phyloP scores from a whole-genome alignment of 345 rosid species.

The Firmiana major region DNA sequence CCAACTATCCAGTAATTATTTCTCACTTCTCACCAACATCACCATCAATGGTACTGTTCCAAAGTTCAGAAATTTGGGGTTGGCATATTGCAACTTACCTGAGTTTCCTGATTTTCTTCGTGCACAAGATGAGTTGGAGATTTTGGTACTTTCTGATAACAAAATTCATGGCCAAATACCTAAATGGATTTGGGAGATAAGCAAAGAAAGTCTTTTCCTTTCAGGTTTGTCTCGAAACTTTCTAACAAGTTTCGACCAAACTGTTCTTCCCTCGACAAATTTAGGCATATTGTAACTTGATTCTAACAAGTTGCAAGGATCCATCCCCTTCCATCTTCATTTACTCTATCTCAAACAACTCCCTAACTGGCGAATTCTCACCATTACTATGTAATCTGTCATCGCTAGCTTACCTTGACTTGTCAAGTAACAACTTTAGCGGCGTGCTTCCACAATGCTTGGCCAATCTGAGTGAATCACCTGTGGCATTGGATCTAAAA shows the following conservation, averaged over 20 bases:
- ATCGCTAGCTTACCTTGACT: background rate
- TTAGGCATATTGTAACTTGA: background rate
- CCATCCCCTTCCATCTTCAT: fast-evolving
- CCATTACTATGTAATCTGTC: conserved; percentile 5
- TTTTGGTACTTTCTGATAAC: conserved; percentile 14
- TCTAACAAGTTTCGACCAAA: conserved; percentile 15
- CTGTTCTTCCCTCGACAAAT: background rate
- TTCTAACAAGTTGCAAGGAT: background rate
- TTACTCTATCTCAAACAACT: conserved; percentile 23
- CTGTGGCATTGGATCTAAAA: background rate
- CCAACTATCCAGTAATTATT: background rate
- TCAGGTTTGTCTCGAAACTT: background rate
- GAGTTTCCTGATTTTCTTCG: conserved; percentile 17
- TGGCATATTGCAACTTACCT: conserved; percentile 16
- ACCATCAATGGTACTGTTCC: background rate
- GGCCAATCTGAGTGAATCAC: background rate
- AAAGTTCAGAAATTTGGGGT: background rate
- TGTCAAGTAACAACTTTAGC: conserved; percentile 15
- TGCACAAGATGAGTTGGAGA: background rate
- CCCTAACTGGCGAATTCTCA: conserved; percentile 9
- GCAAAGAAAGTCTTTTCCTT: background rate
- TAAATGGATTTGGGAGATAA: background rate
- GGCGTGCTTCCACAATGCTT: conserved; percentile 32
- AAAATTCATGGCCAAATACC: conserved; percentile 18
- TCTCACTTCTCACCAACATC: background rate